Evolutionary conservation across 2,329 filamentous ascomycete genomes (phyloP).

Genomic region (Talaromyces atroroseus): DNA sequence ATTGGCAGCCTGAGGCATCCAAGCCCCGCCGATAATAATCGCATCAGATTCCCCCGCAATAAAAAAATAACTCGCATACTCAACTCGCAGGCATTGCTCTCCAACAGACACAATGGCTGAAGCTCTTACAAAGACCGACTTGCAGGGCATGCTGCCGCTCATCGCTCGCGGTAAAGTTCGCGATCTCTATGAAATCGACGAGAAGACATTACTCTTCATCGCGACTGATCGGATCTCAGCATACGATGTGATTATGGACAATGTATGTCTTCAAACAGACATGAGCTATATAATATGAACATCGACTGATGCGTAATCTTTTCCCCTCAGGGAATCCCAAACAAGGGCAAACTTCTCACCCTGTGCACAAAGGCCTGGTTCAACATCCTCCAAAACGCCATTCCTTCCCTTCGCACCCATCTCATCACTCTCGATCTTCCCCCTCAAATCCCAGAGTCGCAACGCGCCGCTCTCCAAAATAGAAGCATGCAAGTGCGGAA

Average conservation of each 20-base stretch:
- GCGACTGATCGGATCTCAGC: slow-evolving; percentile 89
- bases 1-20: slow-evolving; percentile 2
- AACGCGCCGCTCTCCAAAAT: slow-evolving; percentile 52
- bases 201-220: slow-evolving; percentile 70
- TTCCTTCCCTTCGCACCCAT: slow-evolving; percentile 59
- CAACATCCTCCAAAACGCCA: slow-evolving; percentile 49
- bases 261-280: slow-evolving; percentile 44
- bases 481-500: slow-evolving; percentile 74
- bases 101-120: slow-evolving; percentile 26
- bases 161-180: slow-evolving; percentile 69
- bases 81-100: not conserved
- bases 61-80: not conserved
- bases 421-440: slow-evolving; percentile 57
- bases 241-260: slow-evolving; percentile 86
- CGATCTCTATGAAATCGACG: slow-evolving; percentile 70
- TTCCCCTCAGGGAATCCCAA: slow-evolving; percentile 54
- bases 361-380: slow-evolving; percentile 67
- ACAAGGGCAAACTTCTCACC: slow-evolving; percentile 63
- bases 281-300: slow-evolving; percentile 20
- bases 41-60: not conserved
- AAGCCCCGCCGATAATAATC: not conserved
- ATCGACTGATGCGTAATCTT: not conserved
- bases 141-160: slow-evolving; percentile 42
- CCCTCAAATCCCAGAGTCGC: slow-evolving; percentile 38
- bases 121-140: slow-evolving; percentile 38